A percentile compares a stretch with the other conserved stretches of the same genome.
phyloP scores from a whole-genome alignment of 768 basidiomycete species.

The Auricularia sp. region DNA sequence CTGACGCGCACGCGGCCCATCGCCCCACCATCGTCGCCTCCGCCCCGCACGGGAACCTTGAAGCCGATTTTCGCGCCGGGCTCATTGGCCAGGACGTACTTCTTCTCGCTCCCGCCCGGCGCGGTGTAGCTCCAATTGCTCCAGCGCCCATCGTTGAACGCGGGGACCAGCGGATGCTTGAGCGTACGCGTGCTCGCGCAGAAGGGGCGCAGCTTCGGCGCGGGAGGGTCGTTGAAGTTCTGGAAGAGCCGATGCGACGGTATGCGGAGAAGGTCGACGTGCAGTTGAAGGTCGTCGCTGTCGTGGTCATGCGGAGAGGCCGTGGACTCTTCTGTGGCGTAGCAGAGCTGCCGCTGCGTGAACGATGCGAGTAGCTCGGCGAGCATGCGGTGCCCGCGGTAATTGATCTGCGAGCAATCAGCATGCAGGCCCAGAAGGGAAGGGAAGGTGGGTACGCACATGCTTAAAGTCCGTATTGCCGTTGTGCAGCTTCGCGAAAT shows the following conservation, averaged over 20 bases:
- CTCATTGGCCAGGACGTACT: slow-evolving; percentile 1
- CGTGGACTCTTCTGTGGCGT: not conserved
- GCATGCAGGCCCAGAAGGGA: not conserved
- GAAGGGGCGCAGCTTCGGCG: not conserved
- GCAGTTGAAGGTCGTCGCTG: not conserved
- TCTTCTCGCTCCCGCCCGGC: not conserved
- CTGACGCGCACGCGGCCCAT: not conserved
- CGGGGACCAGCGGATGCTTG: slow-evolving; percentile 7
- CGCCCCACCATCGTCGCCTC: not conserved
- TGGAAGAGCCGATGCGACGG: not conserved
- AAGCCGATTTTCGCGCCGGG: not conserved
- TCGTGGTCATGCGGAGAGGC: not conserved
- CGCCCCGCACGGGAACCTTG: not conserved
- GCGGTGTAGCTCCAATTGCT: not conserved
- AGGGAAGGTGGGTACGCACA: not conserved
- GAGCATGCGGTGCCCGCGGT: slow-evolving; percentile 8
- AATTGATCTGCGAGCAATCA: not conserved
- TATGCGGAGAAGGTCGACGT: not conserved
- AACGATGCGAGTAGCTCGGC: slow-evolving; percentile 6
- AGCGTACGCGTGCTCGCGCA: slow-evolving; percentile 4
- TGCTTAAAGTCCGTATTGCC: slow-evolving; percentile 6
- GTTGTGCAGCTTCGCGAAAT: slow-evolving; percentile 1
- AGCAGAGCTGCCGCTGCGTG: slow-evolving; percentile 8
- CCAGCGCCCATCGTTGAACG: slow-evolving; percentile 7
- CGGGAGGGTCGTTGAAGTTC: not conserved